Evolutionary conservation across 1,284 basidiomycete genomes (phyloP).

Genomic region (Trametes pubescens): DNA sequence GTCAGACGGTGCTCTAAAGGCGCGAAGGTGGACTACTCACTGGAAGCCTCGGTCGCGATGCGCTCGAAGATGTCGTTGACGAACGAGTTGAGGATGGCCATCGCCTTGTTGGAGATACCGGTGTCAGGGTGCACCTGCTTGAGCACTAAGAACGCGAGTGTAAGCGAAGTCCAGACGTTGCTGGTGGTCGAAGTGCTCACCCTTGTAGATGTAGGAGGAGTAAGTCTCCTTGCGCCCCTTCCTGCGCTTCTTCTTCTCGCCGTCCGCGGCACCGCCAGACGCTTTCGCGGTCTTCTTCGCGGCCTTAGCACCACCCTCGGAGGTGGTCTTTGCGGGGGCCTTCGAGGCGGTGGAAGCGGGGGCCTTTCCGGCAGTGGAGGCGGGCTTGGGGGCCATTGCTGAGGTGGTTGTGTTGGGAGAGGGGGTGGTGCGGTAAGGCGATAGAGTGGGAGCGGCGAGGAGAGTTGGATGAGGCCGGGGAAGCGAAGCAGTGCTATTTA

Average conservation of each 20-base stretch:
- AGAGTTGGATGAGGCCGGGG: slow-evolving; percentile 26
- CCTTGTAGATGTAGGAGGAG: slow-evolving; percentile 95
- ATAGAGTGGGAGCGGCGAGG: slow-evolving; percentile 18
- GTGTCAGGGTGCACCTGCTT: slow-evolving; percentile 97
- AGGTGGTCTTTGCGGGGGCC: slow-evolving; percentile 75
- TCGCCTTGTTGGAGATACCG: slow-evolving; percentile 97
- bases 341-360: slow-evolving; percentile 73
- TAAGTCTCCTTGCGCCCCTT: slow-evolving; percentile 92
- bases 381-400: slow-evolving; percentile 52
- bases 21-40: slow-evolving; percentile 49
- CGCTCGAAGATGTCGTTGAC: slow-evolving; percentile 96
- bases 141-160: slow-evolving; percentile 26
- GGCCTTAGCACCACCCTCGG: slow-evolving; percentile 66
- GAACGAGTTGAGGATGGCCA: slow-evolving; percentile 94
- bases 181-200: slow-evolving; percentile 53
- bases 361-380: slow-evolving; percentile 57
- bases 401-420: slow-evolving; percentile 13
- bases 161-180: slow-evolving; percentile 10
- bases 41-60: slow-evolving; percentile 90
- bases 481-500: slow-evolving; percentile 36
- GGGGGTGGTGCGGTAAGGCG: slow-evolving; percentile 16
- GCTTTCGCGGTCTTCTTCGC: slow-evolving; percentile 87
- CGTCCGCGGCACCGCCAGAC: slow-evolving; percentile 51
- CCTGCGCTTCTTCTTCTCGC: slow-evolving; percentile 90
- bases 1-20: background rate